Evolutionary conservation across 305 asterid species (phyloP).

Genomic region (Fraxinus sp.): DNA sequence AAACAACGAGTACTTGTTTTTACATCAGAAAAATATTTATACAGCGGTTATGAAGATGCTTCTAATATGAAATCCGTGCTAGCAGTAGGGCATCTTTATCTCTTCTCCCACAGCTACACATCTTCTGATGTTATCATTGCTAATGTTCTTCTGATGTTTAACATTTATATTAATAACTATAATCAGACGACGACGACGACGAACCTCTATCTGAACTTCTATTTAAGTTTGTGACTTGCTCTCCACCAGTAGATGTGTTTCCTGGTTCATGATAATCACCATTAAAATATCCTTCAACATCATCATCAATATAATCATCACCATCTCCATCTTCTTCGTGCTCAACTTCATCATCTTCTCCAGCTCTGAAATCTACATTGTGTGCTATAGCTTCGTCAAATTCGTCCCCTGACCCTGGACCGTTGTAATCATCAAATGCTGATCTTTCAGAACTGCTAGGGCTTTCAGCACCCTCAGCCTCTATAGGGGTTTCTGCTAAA

Average conservation of each 20-base stretch:
- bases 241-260: constrained; percentile 32
- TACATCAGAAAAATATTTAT: not conserved
- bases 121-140: not conserved
- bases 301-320: constrained; percentile 26
- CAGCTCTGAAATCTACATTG: constrained; percentile 22
- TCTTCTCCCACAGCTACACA: not conserved
- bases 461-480: constrained; percentile 40
- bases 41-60: not conserved
- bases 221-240: constrained; percentile 30
- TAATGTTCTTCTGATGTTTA: not conserved
- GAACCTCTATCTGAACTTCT: constrained; percentile 43
- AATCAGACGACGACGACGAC: constrained; percentile 61
- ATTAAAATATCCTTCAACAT: constrained; percentile 14
- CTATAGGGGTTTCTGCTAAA: constrained; percentile 36
- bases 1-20: not conserved
- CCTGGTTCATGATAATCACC: constrained; percentile 28
- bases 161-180: constrained; percentile 41
- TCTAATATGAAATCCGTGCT: not conserved
- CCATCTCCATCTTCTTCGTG: constrained; percentile 28
- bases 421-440: constrained; percentile 43
- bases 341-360: constrained; percentile 22
- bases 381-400: constrained; percentile 38
- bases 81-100: not conserved
- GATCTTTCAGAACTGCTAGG: constrained; percentile 59
- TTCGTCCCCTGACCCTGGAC: constrained; percentile 41